Evolutionary conservation across 1,284 basidiomycete species (phyloP), one percentile per base, ranked within the genome.

Genomic region (Cystobasidiaceae sp.): DNA sequence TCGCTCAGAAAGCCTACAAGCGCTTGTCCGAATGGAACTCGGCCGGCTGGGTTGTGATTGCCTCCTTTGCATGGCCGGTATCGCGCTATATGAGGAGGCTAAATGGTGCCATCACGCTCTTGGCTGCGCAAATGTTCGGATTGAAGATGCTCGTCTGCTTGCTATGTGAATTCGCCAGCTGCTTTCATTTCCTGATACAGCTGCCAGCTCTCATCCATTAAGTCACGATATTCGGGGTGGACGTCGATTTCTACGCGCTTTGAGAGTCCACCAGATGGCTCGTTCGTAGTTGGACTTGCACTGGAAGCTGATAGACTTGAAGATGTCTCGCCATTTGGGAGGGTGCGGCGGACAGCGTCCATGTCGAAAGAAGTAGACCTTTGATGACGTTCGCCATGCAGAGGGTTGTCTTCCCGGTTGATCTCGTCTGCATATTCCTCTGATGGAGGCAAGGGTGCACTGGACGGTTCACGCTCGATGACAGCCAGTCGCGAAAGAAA

Each of bases 221-320:
- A 34, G 21, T 64, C 41, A 32, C 48, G 39, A 32, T 64, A 55
- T 23, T 50, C 51, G 15, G 61, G 61, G 33, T 54, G 41, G 11
- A 64, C 61, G n/a, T 64, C 61, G n/a, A 64, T 56, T 32, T 64
- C 61, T 17, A 64, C 52, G 6, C 61, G 28, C 41, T 52, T 55
- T 8, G 49, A 30, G 7, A 50, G 28, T 25, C 39, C 60, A 52
- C 33, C 50, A 19, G 28, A 32, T 19, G 41, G 39, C 21, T 52
- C 48, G 23, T 34, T 45, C 4, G 13, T n/a, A 7, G 37, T n/a
- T 7, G 21, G 43, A 23, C 21, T 15, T 8, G 50, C 11, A 5
- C 41, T 49, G 13, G 28, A n/a, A n/a, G 50, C 27, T 15, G 37
- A 33, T 11, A 52, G 37, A 25, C 37, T 37, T 9, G 32, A 27